phyloP scores from a whole-genome alignment of 176 grass and related monocot species.

The Cocos nucifera region DNA sequence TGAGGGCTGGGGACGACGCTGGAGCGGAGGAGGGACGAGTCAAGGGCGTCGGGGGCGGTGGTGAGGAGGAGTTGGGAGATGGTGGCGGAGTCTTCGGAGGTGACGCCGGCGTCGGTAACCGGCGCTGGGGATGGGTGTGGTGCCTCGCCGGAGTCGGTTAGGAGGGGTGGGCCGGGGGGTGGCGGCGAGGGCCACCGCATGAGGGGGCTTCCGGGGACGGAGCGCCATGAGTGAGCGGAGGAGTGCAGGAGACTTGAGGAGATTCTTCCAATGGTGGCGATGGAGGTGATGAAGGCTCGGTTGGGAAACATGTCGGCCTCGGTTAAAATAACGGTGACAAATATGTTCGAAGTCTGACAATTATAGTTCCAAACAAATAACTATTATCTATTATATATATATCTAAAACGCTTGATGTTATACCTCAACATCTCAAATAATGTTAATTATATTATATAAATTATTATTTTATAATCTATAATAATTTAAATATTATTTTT shows the following conservation, averaged over 20 bases:
- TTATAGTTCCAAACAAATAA: too few relatives aligned
- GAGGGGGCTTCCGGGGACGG: slow-evolving; percentile 14
- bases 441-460: too few relatives aligned
- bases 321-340: too few relatives aligned
- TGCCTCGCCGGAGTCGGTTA: background rate
- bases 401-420: too few relatives aligned
- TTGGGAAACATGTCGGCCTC: background rate
- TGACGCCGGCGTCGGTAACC: background rate
- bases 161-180: background rate
- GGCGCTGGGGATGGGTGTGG: background rate
- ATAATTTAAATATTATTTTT: too few relatives aligned
- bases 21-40: slow-evolving; percentile 8
- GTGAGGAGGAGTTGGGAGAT: slow-evolving; percentile 22
- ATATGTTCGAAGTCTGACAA: too few relatives aligned
- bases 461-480: too few relatives aligned
- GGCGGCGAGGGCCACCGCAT: slow-evolving; percentile 9
- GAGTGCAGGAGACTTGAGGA: slow-evolving; percentile 16
- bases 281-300: background rate
- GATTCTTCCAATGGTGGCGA: background rate
- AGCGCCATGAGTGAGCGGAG: slow-evolving; percentile 22
- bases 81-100: background rate
- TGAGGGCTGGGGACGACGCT: slow-evolving; percentile 13
- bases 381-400: too few relatives aligned
- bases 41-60: background rate
- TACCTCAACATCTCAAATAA: too few relatives aligned